Base-by-base conservation (phyloP, 83 land plant species). In the Picea abies region DNA sequence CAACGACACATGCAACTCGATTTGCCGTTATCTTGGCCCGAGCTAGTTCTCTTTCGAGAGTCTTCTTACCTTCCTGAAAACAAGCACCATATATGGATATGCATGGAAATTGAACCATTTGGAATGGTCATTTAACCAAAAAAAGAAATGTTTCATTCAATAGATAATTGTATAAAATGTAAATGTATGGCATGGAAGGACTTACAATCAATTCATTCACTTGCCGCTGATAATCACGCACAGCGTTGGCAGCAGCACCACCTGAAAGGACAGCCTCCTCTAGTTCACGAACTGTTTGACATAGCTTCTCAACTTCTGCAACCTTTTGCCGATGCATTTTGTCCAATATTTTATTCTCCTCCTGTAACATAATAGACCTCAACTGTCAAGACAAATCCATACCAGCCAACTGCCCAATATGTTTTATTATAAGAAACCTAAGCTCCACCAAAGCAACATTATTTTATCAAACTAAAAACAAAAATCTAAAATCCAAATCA, bases 191-290 rank as follows among this genome's bases (percentile, higher is more conserved):
- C 60, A 56, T 56, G 60, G 60, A 15, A 56, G 22, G 5, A 44
- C 78, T 83, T 87, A 92, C 94, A 82, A 85, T 92, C 87, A 92
- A 85, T 81, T 95, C 93, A 39, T 93, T 91, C 73, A 96, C 92
- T 93, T 96, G 92, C 52, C 98, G 90, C 83, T 96, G 94, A 82
- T 91, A 94, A 83, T 96, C 98, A 60, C 98, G 85, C 49, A 93
- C 98, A 84, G 99, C 98, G 88, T 96, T 96, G 41, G 96, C 99
- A 77, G 96, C 96, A 79, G 99, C 96, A 83, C 95, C 99, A 77
- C 99, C 96, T 76, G 99, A 92, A 81, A 96, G 93, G 67, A 96
- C 91, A 80, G 98, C 97, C 83, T 96, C 99, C 81, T 95, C 98
- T 16, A 96, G 91, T 67, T 96, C 98, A 32, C 92, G 79, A 16